Conservation (phyloP, 179 eudicot species). For the Drosera spatulata region DNA sequence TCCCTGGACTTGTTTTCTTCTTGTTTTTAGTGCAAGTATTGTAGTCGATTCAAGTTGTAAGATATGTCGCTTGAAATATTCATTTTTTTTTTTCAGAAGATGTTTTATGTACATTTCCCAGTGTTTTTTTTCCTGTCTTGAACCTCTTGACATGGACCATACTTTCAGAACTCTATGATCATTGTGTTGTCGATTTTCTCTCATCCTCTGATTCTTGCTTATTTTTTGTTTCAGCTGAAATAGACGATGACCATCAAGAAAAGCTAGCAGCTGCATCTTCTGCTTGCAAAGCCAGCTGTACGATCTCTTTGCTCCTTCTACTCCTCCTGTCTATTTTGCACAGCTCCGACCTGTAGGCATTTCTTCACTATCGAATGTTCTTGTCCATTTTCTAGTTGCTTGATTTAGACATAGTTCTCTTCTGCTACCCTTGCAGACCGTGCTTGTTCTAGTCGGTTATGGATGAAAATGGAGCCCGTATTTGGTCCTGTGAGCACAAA, state of each 20-base stretch:
- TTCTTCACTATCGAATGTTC: too few species aligned
- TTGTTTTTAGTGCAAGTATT: too few species aligned
- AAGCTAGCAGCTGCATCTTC: conserved; percentile 65
- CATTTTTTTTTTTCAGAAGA: too few species aligned
- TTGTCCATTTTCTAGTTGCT: background rate
- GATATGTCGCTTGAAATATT: too few species aligned
- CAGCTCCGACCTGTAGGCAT: too few species aligned
- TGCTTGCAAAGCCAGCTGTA: conserved; percentile 66
- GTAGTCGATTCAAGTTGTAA: too few species aligned
- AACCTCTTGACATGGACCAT: too few species aligned
- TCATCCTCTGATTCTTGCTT: background rate
- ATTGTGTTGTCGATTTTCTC: background rate
- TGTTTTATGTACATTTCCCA: too few species aligned
- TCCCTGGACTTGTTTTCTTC: too few species aligned
- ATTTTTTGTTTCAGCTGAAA: conserved; percentile 24
- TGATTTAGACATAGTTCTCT: background rate
- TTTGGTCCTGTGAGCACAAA: conserved; percentile 46
- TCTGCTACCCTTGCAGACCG: conserved; percentile 33
- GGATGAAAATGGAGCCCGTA: conserved; percentile 77
- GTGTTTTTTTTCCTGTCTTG: too few species aligned
- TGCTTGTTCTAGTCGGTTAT: conserved; percentile 61
- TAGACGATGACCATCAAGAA: conserved; percentile 86
- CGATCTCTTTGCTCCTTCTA: conserved; percentile 1
- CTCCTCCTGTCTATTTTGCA: too few species aligned
- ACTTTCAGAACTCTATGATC: background rate